These are phyloP conservation scores for Quercus robur DNA, from an alignment of 306 rosid species.

Conservation along the genomic window DNA sequence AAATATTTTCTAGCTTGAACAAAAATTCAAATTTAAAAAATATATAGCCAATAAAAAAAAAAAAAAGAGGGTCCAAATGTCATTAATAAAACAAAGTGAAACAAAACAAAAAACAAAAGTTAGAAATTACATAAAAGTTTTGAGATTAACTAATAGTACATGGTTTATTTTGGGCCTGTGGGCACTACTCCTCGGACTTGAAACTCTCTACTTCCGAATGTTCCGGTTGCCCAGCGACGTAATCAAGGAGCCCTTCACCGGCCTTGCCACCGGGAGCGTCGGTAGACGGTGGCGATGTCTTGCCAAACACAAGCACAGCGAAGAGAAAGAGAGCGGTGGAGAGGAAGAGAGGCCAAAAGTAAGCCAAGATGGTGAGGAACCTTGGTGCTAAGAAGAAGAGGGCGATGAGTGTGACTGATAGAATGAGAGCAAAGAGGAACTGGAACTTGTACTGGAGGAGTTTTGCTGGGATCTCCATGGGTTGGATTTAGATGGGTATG, in stretches of 20 bases:
- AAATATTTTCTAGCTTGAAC: too few relatives aligned
- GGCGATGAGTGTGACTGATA: constrained; percentile 24
- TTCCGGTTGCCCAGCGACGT: constrained; percentile 70
- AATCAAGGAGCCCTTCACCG: constrained; percentile 69
- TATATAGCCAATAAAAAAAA: background rate
- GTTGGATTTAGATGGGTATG: background rate
- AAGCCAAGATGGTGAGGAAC: constrained; percentile 56
- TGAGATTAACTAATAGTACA: too few relatives aligned
- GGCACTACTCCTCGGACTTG: constrained; percentile 35
- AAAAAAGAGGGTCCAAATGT: background rate
- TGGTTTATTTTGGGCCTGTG: background rate
- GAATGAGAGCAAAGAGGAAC: constrained; percentile 23
- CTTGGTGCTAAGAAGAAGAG: constrained; percentile 49
- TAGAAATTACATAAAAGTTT: constrained; percentile 5
- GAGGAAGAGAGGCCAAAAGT: constrained; percentile 91
- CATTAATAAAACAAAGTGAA: background rate
- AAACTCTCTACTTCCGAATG: constrained; percentile 32
- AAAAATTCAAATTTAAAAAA: background rate
- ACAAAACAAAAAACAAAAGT: background rate
- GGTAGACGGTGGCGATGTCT: constrained; percentile 35
- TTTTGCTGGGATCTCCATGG: constrained; percentile 77
- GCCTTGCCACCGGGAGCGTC: constrained; percentile 35
- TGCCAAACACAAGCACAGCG: constrained; percentile 58
- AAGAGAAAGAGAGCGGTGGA: constrained; percentile 79
- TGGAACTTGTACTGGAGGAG: constrained; percentile 51